Evolutionary conservation across 129 eudicot species (phyloP), one percentile per base, ranked within the genome.

Genomic region (Tanacetum coccineum): DNA sequence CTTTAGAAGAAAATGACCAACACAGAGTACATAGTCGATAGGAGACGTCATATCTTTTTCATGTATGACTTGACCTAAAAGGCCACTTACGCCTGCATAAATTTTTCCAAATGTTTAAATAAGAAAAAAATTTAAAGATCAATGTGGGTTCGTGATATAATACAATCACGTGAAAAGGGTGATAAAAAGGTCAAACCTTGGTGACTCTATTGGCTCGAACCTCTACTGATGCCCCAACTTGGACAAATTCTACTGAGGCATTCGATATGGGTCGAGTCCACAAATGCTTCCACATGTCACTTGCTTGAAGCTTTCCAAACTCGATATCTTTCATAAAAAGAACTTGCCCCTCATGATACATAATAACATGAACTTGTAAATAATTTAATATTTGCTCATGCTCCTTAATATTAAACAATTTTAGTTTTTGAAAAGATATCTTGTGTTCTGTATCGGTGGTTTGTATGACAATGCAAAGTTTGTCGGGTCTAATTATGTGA

Each of bases 261-360:
- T 92, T 92, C 21, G 95, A 85, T 73, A 92, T 92, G 11, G 98
- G 98, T 15, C 96, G 96, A n/a, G n/a, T n/a, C n/a, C n/a, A n/a
- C n/a, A n/a, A 3, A 77, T 92, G 98, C 63, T 92, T 91, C 80
- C 88, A 73, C 81, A 92, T 75, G 67, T 92, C 98, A 74, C 78
- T 92, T 19, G 96, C 87, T 78, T 88, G 98, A 72, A 82, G 87
- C 73, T 81, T 92, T 68, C 98, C 97, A 68, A 91, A 87, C 71
- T 91, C 94, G 36, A 85, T 56, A 76, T n/a, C n/a, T n/a, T 91
- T 58, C 5, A 32, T 39, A 54, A 21, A 39, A n/a, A n/a, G n/a
- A n/a, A n/a, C n/a, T n/a, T n/a, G n/a, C n/a, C n/a, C n/a, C n/a
- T n/a, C n/a, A n/a, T n/a, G n/a, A n/a, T n/a, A n/a, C n/a, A n/a